Conservation (phyloP, 1,284 basidiomycete species). For the Trametes hirsuta region DNA sequence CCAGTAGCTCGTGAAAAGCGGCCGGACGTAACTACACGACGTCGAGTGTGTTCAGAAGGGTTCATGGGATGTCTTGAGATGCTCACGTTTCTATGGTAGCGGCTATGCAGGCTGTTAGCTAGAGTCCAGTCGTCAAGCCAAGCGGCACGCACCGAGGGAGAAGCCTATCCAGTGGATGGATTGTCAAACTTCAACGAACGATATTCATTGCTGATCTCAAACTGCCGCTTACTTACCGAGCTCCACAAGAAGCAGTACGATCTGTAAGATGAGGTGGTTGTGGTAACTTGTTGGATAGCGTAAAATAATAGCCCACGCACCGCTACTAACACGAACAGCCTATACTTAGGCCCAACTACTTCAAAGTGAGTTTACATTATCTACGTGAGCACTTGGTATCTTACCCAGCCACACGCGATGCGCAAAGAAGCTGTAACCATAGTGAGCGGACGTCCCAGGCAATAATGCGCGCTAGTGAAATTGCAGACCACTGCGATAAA, state of each 20-base stretch:
- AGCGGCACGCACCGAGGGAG: not conserved
- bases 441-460: not conserved
- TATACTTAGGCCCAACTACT: not conserved
- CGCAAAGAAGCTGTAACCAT: not conserved
- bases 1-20: not conserved
- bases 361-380: not conserved
- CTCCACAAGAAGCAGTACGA: not conserved
- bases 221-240: not conserved
- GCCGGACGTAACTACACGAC: not conserved
- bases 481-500: not conserved
- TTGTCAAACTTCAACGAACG: too few relatives aligned
- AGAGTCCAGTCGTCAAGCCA: too few relatives aligned
- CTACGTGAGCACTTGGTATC: not conserved
- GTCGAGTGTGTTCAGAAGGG: not conserved
- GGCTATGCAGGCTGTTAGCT: not conserved
- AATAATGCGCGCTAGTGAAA: not conserved
- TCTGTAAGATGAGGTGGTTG: too few relatives aligned
- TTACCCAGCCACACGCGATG: not conserved
- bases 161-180: not conserved
- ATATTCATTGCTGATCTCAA: not conserved
- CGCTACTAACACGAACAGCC: not conserved
- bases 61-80: not conserved
- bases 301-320: not conserved
- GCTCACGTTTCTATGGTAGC: not conserved
- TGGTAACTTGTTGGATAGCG: not conserved